phyloP scores from a whole-genome alignment of 2,329 filamentous ascomycete species.

The Pseudocercospora crystallina region DNA sequence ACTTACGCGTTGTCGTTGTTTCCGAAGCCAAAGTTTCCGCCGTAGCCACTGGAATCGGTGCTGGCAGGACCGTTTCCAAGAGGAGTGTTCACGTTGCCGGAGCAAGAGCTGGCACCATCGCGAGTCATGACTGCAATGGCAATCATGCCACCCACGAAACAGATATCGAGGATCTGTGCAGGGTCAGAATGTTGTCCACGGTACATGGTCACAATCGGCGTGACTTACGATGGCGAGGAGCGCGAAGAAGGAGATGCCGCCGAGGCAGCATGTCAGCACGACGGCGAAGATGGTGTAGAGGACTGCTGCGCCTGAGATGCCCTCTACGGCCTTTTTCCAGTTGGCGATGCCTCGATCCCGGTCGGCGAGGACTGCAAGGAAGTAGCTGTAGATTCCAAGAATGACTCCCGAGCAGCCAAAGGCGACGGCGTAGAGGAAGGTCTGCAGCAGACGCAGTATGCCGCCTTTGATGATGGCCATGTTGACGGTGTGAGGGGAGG shows the following conservation, averaged over 20 bases:
- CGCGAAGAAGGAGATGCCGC: constrained; percentile 71
- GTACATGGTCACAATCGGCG: background rate
- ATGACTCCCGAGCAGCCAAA: constrained; percentile 72
- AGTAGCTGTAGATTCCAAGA: constrained; percentile 70
- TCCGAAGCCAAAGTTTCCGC: constrained; percentile 46
- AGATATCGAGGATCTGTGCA: constrained; percentile 64
- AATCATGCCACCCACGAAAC: constrained; percentile 74
- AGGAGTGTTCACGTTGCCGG: constrained; percentile 62
- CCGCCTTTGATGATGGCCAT: constrained; percentile 50
- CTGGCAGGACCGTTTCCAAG: constrained; percentile 64
- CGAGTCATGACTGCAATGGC: constrained; percentile 77
- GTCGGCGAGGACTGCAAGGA: constrained; percentile 70
- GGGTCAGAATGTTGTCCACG: background rate
- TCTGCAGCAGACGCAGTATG: constrained; percentile 67
- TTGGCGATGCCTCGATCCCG: constrained; percentile 63
- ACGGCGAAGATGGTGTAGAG: constrained; percentile 74
- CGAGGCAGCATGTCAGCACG: constrained; percentile 75
- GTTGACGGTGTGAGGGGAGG: background rate
- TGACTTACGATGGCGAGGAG: constrained; percentile 59
- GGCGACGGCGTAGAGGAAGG: constrained; percentile 70
- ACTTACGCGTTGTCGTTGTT: constrained; percentile 36
- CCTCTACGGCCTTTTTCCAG: constrained; percentile 59
- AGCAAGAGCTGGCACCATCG: constrained; percentile 66
- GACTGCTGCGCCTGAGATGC: constrained; percentile 71
- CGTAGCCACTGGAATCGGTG: constrained; percentile 49